A percentile compares a stretch with the other conserved stretches of the same genome.
These are phyloP conservation scores for Chamaenerion angustifolium DNA, from an alignment of 345 rosid species.

Conservation along the genomic window DNA sequence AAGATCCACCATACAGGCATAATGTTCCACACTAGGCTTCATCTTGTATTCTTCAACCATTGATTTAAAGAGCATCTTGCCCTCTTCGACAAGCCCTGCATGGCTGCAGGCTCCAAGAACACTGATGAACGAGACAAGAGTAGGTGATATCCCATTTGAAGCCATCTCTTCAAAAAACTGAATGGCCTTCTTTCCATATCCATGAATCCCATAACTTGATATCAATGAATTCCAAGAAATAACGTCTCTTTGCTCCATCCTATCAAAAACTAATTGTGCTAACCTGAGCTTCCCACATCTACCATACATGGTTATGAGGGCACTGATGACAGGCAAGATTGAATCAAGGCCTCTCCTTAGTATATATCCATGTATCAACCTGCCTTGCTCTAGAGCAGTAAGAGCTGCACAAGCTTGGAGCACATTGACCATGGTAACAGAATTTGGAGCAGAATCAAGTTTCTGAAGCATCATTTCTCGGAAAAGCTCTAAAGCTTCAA, in stretches of 20 bases:
- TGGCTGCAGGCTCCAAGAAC: slow-evolving; percentile 96
- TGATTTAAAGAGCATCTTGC: slow-evolving; percentile 44
- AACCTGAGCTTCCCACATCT: slow-evolving; percentile 64
- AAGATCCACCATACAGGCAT: slow-evolving; percentile 95
- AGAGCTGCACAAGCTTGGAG: slow-evolving; percentile 89
- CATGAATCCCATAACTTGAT: slow-evolving; percentile 72
- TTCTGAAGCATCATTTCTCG: slow-evolving; percentile 44
- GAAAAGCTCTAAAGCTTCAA: slow-evolving; percentile 57
- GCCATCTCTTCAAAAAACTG: slow-evolving; percentile 58
- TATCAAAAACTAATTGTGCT: slow-evolving; percentile 56
- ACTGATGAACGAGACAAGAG: slow-evolving; percentile 51
- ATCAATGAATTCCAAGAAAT: slow-evolving; percentile 85
- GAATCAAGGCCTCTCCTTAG: slow-evolving; percentile 67
- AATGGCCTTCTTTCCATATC: slow-evolving; percentile 61
- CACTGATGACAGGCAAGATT: slow-evolving; percentile 63
- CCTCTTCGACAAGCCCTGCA: slow-evolving; percentile 73
- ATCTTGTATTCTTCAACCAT: slow-evolving; percentile 51
- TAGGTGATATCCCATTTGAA: slow-evolving; percentile 36
- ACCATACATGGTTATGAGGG: slow-evolving; percentile 66
- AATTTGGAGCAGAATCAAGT: slow-evolving; percentile 38
- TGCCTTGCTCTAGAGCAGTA: slow-evolving; percentile 76
- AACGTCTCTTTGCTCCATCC: slow-evolving; percentile 53
- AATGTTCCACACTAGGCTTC: slow-evolving; percentile 65
- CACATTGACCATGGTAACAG: slow-evolving; percentile 81
- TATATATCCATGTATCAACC: slow-evolving; percentile 61